Percentiles rank a stretch among this genome's conserved stretches.
Conservation (phyloP, 2,329 filamentous ascomycete genomes). For the Colletotrichum filicis region DNA sequence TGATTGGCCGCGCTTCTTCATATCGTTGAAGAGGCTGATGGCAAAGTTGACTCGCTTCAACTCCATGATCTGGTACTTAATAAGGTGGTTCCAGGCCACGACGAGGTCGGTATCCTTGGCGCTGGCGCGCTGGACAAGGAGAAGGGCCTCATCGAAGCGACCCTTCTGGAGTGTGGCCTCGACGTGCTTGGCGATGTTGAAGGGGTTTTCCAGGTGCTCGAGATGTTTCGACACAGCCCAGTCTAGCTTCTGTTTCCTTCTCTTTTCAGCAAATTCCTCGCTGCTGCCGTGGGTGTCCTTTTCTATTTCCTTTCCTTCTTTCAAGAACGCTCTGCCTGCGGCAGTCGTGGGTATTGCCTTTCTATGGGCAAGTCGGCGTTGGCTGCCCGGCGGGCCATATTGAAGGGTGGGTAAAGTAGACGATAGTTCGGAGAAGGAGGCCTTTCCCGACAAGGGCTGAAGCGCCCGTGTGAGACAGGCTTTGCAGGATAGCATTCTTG, state of each 20-base stretch:
- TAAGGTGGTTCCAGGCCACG: conserved; percentile 90
- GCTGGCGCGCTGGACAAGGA: conserved; percentile 76
- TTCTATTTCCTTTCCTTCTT: not conserved
- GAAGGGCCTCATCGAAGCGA: conserved; percentile 73
- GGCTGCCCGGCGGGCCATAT: not conserved
- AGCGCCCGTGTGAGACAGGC: conserved; percentile 4
- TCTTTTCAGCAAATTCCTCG: conserved; percentile 31
- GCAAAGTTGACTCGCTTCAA: conserved; percentile 68
- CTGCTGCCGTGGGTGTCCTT: not conserved
- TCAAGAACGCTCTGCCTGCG: not conserved
- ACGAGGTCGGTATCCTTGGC: conserved; percentile 67
- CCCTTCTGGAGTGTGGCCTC: conserved; percentile 67
- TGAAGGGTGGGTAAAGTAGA: not conserved
- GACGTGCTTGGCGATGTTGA: conserved; percentile 78
- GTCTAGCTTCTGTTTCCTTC: conserved; percentile 43
- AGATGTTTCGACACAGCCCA: conserved; percentile 66
- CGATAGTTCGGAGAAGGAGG: not conserved
- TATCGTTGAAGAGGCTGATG: conserved; percentile 92
- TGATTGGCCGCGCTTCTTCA: conserved; percentile 90
- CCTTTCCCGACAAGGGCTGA: not conserved
- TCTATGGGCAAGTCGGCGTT: not conserved
- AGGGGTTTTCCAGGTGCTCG: conserved; percentile 74
- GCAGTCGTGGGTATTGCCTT: not conserved
- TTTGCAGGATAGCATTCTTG: conserved; percentile 2
- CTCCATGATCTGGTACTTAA: conserved; percentile 75